Base-by-base conservation (phyloP, 805 yeast species). In the Monosporozyma siamensis region DNA sequence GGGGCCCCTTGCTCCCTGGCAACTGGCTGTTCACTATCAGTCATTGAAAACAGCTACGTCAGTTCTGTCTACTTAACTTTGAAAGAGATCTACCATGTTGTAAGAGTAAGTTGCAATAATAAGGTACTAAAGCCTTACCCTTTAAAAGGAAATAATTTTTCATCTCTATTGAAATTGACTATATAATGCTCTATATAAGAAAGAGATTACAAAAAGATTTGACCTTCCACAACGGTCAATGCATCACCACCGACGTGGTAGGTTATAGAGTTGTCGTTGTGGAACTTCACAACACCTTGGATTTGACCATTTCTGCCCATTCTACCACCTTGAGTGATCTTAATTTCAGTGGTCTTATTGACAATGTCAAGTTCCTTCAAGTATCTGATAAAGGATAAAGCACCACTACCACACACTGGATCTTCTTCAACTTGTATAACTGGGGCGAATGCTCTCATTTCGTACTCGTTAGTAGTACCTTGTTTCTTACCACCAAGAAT, bases 351-450 rank as follows among this genome's bases (percentile, higher is more conserved):
- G 1, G 55, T 45, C 11, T 44, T 48, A 20, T 44, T 42, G 42
- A 49, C 51, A 2, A 51, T 50, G 24, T 56, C 42, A 2, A 47
- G 25, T 2, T 54, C 55, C 35, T 64, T 56, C 34, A 65, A 38
- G 20, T 56, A 50, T 25, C 59, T 54, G 12, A 54, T 56, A 26
- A 62, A 51, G 1, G 69, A 60, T 11, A 58, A 59, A 2, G 68
- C 61, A n/a, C 78, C 78, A 46, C 71, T 65, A 2, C 79, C 79
- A 54, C 78, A 74, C 7, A 71, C 78, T 1, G 78, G 78, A 51
- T 74, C 79, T 45, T 74, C 79, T n/a, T 47, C 38, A 1, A 65
- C 58, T 12, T 65, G 67, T 2, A 44, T 49, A 4, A 24, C 39
- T 1, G 71, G 69, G 3, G 68, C 67, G 52, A 73, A 69, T 10